Base-by-base conservation (phyloP, 768 basidiomycete species). In the Erythrobasidium yunnanense region DNA sequence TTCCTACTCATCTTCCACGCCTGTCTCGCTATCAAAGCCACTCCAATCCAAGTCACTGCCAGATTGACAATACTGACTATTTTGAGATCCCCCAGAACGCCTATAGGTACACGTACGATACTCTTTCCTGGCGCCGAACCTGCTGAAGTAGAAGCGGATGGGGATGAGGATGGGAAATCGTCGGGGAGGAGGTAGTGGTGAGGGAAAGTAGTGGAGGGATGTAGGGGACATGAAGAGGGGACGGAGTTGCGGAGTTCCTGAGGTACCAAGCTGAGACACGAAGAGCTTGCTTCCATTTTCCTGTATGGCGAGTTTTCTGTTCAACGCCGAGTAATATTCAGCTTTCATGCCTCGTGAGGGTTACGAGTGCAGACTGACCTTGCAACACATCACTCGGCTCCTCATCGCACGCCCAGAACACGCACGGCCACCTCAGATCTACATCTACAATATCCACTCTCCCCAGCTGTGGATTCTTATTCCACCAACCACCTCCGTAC, bases 391-490 rank as follows among this genome's bases (percentile, higher is more conserved):
- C n/a, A n/a, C n/a, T n/a, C n/a, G n/a, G n/a, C n/a, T n/a, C n/a
- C n/a, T n/a, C n/a, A 20, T 63, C 30, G 51, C 68, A 71, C 6
- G 70, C 70, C 62, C 62, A 71, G 20, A 71, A 71, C 0, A 69
- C 66, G 20, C 20, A 22, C 11, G 70, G 70, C 51, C 49, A 56
- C n/a, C 30, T 20, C 4, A 67, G 1, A n/a, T 51, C 51, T 18
- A 71, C 68, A 2, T 51, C 25, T 0, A 58, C 55, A 17, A 8
- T 0, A 22, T 56, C 56, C 29, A 33, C 22, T 15, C 55, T n/a
- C 55, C 8, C 55, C 0, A 38, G 60, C 18, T 32, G 3, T 8
- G 60, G 2, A 52, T 51, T 52, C 32, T 63, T 63, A 27, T 23
- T 32, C 29, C 49, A 63, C 60, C 60, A 63, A 30, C 60, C 38